phyloP scores from a whole-genome alignment of 2,329 filamentous ascomycete species.

The Ophiocordyceps sinensis region DNA sequence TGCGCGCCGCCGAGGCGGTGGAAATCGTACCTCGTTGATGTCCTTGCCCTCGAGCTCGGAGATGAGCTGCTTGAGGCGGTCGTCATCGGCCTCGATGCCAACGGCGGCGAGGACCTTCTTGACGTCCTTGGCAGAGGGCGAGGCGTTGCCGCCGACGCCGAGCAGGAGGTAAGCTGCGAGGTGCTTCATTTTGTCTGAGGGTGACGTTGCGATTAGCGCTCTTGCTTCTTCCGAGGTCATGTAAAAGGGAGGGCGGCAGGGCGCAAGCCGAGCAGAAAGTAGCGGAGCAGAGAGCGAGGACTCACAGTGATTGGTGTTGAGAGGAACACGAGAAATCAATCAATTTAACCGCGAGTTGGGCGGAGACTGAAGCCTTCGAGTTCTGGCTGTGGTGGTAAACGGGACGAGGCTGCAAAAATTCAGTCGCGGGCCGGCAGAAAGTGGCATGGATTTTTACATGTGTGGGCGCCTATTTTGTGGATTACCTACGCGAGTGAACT shows the following conservation, averaged over 20 bases:
- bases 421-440: conserved; percentile 9
- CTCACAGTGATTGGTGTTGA: neutral
- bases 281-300: neutral
- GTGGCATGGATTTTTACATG: conserved; percentile 12
- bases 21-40: conserved; percentile 69
- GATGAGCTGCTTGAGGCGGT: conserved; percentile 76
- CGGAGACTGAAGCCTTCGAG: conserved; percentile 99
- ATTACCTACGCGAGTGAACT: conserved; percentile 13
- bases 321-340: conserved; percentile 89
- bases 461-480: conserved; percentile 17
- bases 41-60: conserved; percentile 84
- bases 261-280: neutral
- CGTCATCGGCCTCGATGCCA: conserved; percentile 83
- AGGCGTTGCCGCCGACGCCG: conserved; percentile 80
- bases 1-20: conserved; percentile 13
- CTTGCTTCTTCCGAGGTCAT: conserved; percentile 6
- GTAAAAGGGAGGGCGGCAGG: no score
- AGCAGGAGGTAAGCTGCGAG: conserved; percentile 98
- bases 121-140: conserved; percentile 74
- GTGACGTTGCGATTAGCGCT: conserved; percentile 10
- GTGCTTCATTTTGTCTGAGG: conserved; percentile 82
- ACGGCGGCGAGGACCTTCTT: conserved; percentile 82
- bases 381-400: conserved; percentile 35
- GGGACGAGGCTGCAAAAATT: conserved; percentile 14
- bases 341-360: conserved; percentile 96